Conservation (phyloP, 768 basidiomycete genomes). For the Tricholoma bakamatsutake region DNA sequence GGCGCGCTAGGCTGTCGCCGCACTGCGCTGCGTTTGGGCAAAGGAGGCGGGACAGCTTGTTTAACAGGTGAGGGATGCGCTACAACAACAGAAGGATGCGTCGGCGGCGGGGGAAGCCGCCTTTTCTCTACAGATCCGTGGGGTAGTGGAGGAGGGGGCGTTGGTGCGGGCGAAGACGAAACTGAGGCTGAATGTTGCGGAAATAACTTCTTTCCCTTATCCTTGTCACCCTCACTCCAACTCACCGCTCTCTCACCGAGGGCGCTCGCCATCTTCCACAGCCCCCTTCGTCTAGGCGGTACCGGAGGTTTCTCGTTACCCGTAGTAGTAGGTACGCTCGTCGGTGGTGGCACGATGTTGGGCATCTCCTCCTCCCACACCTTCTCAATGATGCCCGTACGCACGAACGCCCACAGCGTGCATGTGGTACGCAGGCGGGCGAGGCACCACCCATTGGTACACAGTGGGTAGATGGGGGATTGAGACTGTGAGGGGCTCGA, state of each 20-base stretch:
- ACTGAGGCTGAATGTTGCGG: not conserved
- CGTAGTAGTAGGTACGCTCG: constrained; percentile 12
- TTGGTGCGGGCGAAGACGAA: constrained; percentile 4
- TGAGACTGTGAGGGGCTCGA: constrained; percentile 18
- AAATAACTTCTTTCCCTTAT: constrained; percentile 23
- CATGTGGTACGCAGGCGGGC: constrained; percentile 80
- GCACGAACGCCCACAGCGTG: constrained; percentile 84
- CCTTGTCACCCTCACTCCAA: constrained; percentile 44
- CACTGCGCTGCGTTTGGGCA: constrained; percentile 44
- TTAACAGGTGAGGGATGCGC: constrained; percentile 16
- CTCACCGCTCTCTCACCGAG: constrained; percentile 53
- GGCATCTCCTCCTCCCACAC: constrained; percentile 82
- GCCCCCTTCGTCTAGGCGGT: constrained; percentile 54
- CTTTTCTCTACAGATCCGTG: constrained; percentile 17
- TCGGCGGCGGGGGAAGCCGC: constrained; percentile 27
- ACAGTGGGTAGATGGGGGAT: constrained; percentile 68
- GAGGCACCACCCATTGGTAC: constrained; percentile 82
- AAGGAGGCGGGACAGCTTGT: constrained; percentile 35
- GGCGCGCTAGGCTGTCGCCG: constrained; percentile 19
- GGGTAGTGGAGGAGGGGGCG: constrained; percentile 13
- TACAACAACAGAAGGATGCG: constrained; percentile 19
- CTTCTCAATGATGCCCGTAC: constrained; percentile 74
- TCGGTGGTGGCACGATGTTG: constrained; percentile 26
- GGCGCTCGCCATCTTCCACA: constrained; percentile 67
- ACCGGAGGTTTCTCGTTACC: constrained; percentile 47